Conservation (phyloP, 2,329 filamentous ascomycete genomes). For the Sphaerulina vaccinii region DNA sequence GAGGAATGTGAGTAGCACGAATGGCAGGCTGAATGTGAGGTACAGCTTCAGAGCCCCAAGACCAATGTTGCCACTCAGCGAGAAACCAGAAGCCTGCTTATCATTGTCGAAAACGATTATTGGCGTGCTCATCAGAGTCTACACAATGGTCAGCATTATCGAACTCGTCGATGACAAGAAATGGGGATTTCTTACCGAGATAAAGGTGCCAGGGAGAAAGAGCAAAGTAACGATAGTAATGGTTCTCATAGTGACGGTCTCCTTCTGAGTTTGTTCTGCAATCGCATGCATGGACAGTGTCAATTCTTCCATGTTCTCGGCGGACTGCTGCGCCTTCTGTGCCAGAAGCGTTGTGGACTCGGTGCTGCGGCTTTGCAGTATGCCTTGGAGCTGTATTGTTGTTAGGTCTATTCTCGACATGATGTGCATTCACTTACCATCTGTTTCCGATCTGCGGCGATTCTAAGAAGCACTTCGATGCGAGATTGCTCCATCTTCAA, state of each 20-base stretch:
- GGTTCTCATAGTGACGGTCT: constrained; percentile 45
- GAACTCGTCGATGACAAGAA: no score
- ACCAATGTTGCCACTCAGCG: constrained; percentile 2
- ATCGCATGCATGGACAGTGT: constrained; percentile 35
- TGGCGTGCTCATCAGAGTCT: constrained; percentile 47
- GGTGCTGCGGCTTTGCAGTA: constrained; percentile 3
- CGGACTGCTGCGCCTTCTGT: constrained; percentile 22
- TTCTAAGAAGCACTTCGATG: constrained; percentile 4
- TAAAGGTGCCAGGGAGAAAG: constrained; percentile 46
- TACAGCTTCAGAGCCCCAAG: constrained; percentile 11
- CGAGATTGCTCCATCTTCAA: constrained; percentile 12
- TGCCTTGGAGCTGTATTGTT: neutral
- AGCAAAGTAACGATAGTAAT: constrained; percentile 46
- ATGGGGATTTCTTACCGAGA: constrained; percentile 44
- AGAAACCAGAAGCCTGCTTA: constrained; percentile 9
- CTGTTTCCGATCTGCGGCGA: constrained; percentile 11
- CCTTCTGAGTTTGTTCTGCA: constrained; percentile 40
- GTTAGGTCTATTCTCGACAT: neutral
- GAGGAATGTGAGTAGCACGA: constrained; percentile 38
- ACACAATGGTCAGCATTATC: no score
- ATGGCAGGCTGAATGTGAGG: constrained; percentile 36
- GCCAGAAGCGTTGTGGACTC: neutral
- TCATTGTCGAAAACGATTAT: constrained; percentile 35
- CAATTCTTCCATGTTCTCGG: constrained; percentile 36
- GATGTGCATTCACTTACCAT: constrained; percentile 15